Evolutionary conservation across 1,284 basidiomycete genomes (phyloP).

Genomic region (Schizophyllum amplum): DNA sequence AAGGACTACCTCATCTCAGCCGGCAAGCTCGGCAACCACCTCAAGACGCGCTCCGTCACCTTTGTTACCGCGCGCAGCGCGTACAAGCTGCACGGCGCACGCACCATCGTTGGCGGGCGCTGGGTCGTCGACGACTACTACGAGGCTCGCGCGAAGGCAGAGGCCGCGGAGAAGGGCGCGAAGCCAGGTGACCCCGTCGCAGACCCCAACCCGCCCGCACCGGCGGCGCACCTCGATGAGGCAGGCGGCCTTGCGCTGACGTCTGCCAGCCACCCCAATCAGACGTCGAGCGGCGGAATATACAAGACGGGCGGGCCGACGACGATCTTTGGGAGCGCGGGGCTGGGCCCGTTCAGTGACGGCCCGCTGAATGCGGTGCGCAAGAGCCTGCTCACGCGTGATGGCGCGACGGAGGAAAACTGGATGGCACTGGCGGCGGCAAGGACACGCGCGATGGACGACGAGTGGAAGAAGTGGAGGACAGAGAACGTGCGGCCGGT

Average conservation of each 20-base stretch:
- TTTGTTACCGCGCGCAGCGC: slow-evolving; percentile 89
- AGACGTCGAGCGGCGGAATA: slow-evolving; percentile 33
- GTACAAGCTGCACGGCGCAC: slow-evolving; percentile 91
- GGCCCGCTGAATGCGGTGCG: slow-evolving; percentile 72
- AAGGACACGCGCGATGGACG: slow-evolving; percentile 53
- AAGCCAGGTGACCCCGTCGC: slow-evolving; percentile 71
- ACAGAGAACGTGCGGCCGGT: slow-evolving; percentile 42
- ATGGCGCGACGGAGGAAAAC: slow-evolving; percentile 77
- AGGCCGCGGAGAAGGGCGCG: slow-evolving; percentile 63
- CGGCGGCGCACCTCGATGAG: slow-evolving; percentile 33
- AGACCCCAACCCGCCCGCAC: slow-evolving; percentile 68
- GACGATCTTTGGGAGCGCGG: slow-evolving; percentile 77
- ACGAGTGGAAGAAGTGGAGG: slow-evolving; percentile 56
- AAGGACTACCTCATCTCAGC: slow-evolving; percentile 87
- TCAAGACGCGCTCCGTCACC: slow-evolving; percentile 88
- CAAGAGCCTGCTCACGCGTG: slow-evolving; percentile 60
- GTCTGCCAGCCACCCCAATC: neutral
- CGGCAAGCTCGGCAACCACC: slow-evolving; percentile 82
- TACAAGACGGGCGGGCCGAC: slow-evolving; percentile 83
- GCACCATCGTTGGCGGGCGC: slow-evolving; percentile 80
- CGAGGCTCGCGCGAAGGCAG: slow-evolving; percentile 71
- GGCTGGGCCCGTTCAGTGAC: slow-evolving; percentile 79
- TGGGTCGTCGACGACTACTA: slow-evolving; percentile 96
- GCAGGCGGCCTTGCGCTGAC: slow-evolving; percentile 24
- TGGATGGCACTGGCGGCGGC: slow-evolving; percentile 81